phyloP scores from a whole-genome alignment of 805 yeast species.

The Candida michaelii region DNA sequence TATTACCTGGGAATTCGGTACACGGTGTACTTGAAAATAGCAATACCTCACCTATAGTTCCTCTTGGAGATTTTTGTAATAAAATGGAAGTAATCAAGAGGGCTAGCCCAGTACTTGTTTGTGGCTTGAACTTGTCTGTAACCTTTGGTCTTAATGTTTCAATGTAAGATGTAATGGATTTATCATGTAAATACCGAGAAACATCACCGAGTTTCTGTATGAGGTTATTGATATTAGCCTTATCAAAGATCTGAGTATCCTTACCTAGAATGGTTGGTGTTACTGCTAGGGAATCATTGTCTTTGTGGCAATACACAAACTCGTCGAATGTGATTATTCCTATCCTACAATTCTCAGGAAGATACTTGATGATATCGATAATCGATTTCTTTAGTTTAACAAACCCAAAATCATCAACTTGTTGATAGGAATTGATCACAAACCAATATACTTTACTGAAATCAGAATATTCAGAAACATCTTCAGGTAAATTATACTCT shows the following conservation, averaged over 20 bases:
- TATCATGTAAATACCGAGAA: background rate
- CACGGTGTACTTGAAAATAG: conserved; percentile 41
- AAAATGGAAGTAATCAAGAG: conserved; percentile 24
- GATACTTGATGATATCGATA: conserved; percentile 13
- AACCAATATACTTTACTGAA: conserved; percentile 18
- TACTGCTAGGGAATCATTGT: background rate
- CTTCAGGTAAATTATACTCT: conserved; percentile 32
- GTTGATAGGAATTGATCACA: conserved; percentile 32
- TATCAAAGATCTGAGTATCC: conserved; percentile 1
- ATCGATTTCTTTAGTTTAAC: conserved; percentile 15
- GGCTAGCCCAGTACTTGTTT: conserved; percentile 38
- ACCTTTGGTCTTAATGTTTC: conserved; percentile 20
- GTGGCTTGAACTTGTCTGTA: conserved; percentile 29
- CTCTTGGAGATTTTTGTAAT: conserved; percentile 18
- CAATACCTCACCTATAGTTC: conserved; percentile 26
- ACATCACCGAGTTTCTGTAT: conserved; percentile 2
- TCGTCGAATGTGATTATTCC: conserved; percentile 31
- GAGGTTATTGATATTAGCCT: background rate
- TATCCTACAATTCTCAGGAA: conserved; percentile 21
- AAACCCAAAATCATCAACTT: conserved; percentile 24
- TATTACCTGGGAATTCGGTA: conserved; percentile 35
- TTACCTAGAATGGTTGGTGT: conserved; percentile 7
- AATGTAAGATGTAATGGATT: conserved; percentile 10
- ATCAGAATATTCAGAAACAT: conserved; percentile 17
- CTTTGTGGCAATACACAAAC: conserved; percentile 24